phyloP scores from a whole-genome alignment of 495 filamentous ascomycete genomes.

The Talaromyces proteolyticus region DNA sequence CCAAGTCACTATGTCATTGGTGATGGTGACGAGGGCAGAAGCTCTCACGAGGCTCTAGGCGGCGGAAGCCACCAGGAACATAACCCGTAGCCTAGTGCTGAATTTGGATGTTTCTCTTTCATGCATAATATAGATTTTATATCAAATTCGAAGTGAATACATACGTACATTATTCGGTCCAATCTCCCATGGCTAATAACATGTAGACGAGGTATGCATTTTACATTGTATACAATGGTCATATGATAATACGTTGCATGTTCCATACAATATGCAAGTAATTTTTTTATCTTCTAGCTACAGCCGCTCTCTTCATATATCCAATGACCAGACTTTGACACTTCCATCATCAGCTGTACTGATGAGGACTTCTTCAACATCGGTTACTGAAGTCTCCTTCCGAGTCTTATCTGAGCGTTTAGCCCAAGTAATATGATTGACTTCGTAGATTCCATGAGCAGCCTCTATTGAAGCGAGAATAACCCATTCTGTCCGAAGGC shows the following conservation, averaged over 20 bases:
- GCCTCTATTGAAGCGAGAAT: slow-evolving; percentile 57
- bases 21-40: neutral
- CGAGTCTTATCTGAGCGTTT: slow-evolving; percentile 33
- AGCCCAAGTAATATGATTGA: slow-evolving; percentile 84
- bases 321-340: slow-evolving; percentile 63
- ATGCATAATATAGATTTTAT: neutral
- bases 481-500: slow-evolving; percentile 54
- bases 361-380: slow-evolving; percentile 67
- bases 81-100: neutral
- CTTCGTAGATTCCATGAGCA: slow-evolving; percentile 85
- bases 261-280: too few relatives aligned
- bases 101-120: neutral
- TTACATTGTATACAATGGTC: too few relatives aligned
- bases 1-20: neutral
- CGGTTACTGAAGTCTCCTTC: slow-evolving; percentile 18
- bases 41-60: neutral
- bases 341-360: slow-evolving; percentile 78
- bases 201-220: too few relatives aligned
- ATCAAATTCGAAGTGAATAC: too few relatives aligned
- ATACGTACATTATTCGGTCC: too few relatives aligned
- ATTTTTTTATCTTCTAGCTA: neutral
- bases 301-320: slow-evolving; percentile 12
- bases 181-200: too few relatives aligned
- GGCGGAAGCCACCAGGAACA: too few relatives aligned
- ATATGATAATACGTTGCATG: too few relatives aligned